These are phyloP conservation scores for Cladosporium phlei DNA, from an alignment of 2,329 filamentous ascomycete species.

Conservation along the genomic window DNA sequence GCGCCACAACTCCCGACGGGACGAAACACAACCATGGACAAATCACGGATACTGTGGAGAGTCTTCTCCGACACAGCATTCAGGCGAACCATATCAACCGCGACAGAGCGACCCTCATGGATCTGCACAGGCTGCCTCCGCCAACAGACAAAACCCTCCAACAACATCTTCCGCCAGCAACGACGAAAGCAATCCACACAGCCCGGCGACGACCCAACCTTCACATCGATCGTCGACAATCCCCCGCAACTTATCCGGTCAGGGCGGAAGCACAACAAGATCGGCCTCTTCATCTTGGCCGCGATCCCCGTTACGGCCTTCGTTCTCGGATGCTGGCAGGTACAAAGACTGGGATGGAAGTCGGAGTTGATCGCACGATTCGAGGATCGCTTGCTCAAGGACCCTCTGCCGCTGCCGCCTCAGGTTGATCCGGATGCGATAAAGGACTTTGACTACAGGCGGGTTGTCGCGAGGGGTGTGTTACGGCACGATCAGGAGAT, in stretches of 20 bases:
- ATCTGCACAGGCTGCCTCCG: conserved; percentile 34
- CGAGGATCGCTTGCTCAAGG: conserved; percentile 83
- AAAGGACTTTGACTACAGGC: conserved; percentile 84
- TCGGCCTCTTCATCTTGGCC: conserved; percentile 31
- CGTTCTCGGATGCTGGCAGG: conserved; percentile 87
- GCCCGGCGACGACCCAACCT: conserved; percentile 70
- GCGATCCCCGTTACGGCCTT: conserved; percentile 92
- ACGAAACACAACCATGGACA: conserved; percentile 19
- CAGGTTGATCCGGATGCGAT: conserved; percentile 76
- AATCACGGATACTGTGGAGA: conserved; percentile 19
- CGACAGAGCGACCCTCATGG: conserved; percentile 14
- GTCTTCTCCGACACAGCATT: conserved; percentile 5
- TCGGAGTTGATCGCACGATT: conserved; percentile 84
- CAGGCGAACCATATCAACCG: conserved; percentile 8
- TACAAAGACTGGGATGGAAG: conserved; percentile 90
- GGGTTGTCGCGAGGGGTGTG: conserved; percentile 68
- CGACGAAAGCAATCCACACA: conserved; percentile 39
- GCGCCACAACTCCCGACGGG: no score
- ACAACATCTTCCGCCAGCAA: conserved; percentile 28
- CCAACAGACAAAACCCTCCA: conserved; percentile 20
- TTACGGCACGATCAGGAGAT: conserved; percentile 91
- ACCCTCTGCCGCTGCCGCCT: conserved; percentile 79
- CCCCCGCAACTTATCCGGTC: conserved; percentile 74
- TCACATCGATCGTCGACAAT: conserved; percentile 81
- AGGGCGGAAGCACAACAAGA: conserved; percentile 63